phyloP scores from a whole-genome alignment of 2,329 filamentous ascomycete genomes.

The Truncatella angustata region DNA sequence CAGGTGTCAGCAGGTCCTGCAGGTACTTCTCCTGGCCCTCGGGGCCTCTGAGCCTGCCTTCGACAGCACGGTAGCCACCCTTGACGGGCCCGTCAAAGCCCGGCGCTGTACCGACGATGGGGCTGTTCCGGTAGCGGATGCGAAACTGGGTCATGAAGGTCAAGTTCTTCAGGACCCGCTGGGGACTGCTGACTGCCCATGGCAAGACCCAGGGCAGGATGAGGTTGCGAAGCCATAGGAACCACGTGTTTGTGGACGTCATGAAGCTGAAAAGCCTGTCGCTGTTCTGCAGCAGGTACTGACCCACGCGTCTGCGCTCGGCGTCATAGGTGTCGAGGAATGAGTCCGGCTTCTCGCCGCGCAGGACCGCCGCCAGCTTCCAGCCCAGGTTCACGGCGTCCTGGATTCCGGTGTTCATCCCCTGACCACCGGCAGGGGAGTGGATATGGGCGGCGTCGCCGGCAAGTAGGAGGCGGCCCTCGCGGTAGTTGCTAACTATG shows the following conservation, averaged over 20 bases:
- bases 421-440: constrained; percentile 53
- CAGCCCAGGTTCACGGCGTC: constrained; percentile 54
- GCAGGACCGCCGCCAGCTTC: constrained; percentile 48
- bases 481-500: constrained; percentile 34
- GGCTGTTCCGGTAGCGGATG: constrained; percentile 39
- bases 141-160: constrained; percentile 38
- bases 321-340: constrained; percentile 46
- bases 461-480: constrained; percentile 49
- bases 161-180: constrained; percentile 25
- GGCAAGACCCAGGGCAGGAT: constrained; percentile 37
- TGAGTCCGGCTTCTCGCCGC: constrained; percentile 24
- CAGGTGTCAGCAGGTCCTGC: constrained; percentile 1
- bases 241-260: constrained; percentile 33
- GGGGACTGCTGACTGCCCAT: constrained; percentile 23
- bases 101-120: constrained; percentile 31
- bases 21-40: neutral
- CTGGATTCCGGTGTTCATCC: constrained; percentile 56
- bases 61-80: constrained; percentile 46
- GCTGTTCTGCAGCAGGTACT: constrained; percentile 38
- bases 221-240: constrained; percentile 35
- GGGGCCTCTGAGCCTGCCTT: constrained; percentile 27
- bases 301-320: constrained; percentile 46
- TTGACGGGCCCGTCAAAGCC: constrained; percentile 33
- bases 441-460: constrained; percentile 59
- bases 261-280: constrained; percentile 39